These are phyloP conservation scores for Vitis hybrid DNA, from an alignment of 177 flowering plant genomes.

Conservation along the genomic window DNA sequence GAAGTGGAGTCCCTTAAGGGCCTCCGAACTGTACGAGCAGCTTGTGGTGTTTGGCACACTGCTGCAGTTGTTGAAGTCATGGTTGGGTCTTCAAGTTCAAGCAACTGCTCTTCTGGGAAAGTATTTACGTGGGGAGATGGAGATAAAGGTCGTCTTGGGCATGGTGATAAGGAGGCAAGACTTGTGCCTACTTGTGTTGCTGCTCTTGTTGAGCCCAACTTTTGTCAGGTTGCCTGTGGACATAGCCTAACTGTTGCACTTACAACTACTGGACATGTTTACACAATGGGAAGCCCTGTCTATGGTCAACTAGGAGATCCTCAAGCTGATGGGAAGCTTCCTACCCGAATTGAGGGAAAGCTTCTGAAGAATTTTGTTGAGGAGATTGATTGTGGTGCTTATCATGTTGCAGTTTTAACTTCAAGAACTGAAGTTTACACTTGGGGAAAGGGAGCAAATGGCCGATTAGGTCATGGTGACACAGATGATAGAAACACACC, in stretches of 20 bases:
- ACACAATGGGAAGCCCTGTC: constrained; percentile 66
- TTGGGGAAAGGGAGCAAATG: too few relatives aligned
- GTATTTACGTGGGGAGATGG: constrained; percentile 78
- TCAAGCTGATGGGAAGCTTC: constrained; percentile 56
- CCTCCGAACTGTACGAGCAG: constrained; percentile 57
- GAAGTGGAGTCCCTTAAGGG: constrained; percentile 61
- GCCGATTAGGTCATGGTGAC: too few relatives aligned
- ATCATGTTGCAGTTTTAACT: constrained; percentile 67
- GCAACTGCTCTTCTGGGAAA: constrained; percentile 45
- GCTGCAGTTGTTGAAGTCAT: constrained; percentile 69
- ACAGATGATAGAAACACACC: too few relatives aligned
- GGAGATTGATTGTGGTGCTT: constrained; percentile 69
- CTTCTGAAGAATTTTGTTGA: constrained; percentile 64
- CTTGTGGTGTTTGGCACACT: constrained; percentile 76
- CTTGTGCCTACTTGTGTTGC: constrained; percentile 29
- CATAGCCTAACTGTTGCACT: constrained; percentile 32
- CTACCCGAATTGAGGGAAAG: constrained; percentile 63
- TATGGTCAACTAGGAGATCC: constrained; percentile 78
- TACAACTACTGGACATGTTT: constrained; percentile 67
- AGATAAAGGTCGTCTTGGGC: constrained; percentile 34
- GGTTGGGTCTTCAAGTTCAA: constrained; percentile 33
- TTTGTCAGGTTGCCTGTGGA: constrained; percentile 31
- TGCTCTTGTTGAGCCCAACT: constrained; percentile 28
- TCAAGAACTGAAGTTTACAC: constrained; percentile 57
- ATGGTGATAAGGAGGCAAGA: constrained; percentile 27